Percentiles rank a stretch among this genome's conserved stretches.
Evolutionary conservation across 345 rosid species (phyloP).

Genomic region (Eucalyptus marginata): DNA sequence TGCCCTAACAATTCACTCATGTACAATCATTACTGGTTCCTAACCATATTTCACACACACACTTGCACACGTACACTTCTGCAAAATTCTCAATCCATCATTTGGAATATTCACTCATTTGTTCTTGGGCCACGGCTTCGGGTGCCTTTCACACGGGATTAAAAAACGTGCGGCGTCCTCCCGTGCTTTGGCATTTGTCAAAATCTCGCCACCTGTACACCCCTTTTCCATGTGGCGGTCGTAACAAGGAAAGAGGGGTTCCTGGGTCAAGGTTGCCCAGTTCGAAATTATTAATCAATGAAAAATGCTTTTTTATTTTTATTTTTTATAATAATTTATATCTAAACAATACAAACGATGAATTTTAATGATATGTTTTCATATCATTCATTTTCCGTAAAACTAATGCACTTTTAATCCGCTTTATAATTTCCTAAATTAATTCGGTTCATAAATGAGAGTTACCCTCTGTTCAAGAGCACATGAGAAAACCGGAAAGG

Average conservation of each 20-base stretch:
- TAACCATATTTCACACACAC: too few relatives aligned
- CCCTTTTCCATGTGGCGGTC: neutral
- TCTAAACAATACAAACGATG: neutral
- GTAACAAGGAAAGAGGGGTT: neutral
- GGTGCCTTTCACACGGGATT: neutral
- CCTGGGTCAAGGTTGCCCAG: neutral
- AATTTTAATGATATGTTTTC: neutral
- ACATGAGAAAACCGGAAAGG: neutral
- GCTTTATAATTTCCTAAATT: neutral
- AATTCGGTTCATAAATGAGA: neutral
- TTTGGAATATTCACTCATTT: neutral
- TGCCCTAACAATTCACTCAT: too few relatives aligned
- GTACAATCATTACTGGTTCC: too few relatives aligned
- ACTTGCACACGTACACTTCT: too few relatives aligned
- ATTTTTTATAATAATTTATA: too few relatives aligned
- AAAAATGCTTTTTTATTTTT: too few relatives aligned
- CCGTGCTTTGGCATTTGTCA: neutral
- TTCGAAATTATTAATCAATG: neutral
- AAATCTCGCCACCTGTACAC: neutral
- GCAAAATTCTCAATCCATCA: neutral
- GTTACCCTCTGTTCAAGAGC: neutral
- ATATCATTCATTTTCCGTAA: neutral
- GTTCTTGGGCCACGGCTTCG: neutral
- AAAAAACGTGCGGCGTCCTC: neutral
- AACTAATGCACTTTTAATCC: neutral